Evolutionary conservation across 352 stramenopile genomes (phyloP).

Genomic region (Globisporangium nodosum): DNA sequence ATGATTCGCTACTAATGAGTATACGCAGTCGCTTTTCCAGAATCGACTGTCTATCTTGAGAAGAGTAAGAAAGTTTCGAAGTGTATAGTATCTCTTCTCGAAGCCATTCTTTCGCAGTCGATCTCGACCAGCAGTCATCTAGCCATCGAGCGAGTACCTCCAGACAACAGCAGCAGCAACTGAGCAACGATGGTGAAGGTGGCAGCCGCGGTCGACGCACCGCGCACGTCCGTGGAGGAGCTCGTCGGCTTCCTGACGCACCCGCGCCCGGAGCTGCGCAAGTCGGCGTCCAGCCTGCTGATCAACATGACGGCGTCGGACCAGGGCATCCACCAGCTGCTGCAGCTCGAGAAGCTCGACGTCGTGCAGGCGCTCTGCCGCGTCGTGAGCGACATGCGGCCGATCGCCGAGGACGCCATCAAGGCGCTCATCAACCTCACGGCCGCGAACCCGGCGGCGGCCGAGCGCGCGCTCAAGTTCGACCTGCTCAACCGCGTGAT

Average conservation of each 20-base stretch:
- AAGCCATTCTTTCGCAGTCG: too few relatives aligned
- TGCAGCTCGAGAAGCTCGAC: conserved; percentile 67
- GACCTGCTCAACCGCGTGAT: conserved; percentile 85
- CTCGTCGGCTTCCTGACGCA: conserved; percentile 80
- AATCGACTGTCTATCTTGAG: too few relatives aligned
- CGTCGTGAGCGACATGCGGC: conserved; percentile 77
- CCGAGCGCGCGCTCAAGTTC: conserved; percentile 70
- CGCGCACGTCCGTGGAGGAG: conserved; percentile 76
- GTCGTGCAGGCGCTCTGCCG: conserved; percentile 74
- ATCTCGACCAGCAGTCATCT: too few relatives aligned
- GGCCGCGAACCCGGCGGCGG: conserved; percentile 53
- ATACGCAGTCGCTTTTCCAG: too few relatives aligned
- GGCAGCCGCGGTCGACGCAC: conserved; percentile 29
- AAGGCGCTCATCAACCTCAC: conserved; percentile 86
- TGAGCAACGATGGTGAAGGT: conserved; percentile 29
- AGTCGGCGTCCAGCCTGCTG: conserved; percentile 76
- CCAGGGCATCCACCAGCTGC: conserved; percentile 66
- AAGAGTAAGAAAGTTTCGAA: too few relatives aligned
- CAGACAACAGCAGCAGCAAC: background rate
- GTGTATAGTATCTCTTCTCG: too few relatives aligned
- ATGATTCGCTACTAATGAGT: too few relatives aligned
- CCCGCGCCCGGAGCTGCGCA: conserved; percentile 76
- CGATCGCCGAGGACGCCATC: conserved; percentile 82
- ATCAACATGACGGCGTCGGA: conserved; percentile 83
- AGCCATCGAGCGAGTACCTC: background rate